Evolutionary conservation across 768 basidiomycete genomes (phyloP).

Genomic region (Rhizopogon vulgaris): DNA sequence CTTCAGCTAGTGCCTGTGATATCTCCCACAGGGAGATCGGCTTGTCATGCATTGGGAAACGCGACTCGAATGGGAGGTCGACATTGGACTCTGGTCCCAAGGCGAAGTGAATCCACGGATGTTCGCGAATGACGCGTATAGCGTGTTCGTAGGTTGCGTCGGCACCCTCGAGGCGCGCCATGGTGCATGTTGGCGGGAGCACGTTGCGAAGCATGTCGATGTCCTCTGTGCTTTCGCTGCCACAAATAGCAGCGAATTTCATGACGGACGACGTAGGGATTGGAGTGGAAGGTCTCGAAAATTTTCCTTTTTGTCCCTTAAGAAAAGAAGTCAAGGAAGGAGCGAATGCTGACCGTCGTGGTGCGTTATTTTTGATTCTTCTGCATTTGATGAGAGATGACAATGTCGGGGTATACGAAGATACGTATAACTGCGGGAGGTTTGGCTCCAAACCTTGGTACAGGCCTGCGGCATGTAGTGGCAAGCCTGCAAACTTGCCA

Average conservation of each 20-base stretch:
- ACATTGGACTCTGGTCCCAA: conserved; percentile 31
- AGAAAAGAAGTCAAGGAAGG: conserved; percentile 17
- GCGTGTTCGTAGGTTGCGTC: conserved; percentile 5
- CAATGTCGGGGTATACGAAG: conserved; percentile 26
- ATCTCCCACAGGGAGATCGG: conserved; percentile 18
- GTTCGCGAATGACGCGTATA: conserved; percentile 8
- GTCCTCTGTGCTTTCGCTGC: neutral
- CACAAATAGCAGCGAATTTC: neutral
- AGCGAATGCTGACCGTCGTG: conserved; percentile 17
- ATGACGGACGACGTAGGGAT: neutral
- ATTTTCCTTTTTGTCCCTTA: neutral
- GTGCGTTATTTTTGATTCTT: neutral
- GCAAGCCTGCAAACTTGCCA: conserved; percentile 15
- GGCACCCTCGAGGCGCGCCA: conserved; percentile 18
- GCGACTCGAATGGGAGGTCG: conserved; percentile 19
- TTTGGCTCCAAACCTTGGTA: conserved; percentile 9
- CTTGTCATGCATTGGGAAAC: conserved; percentile 21
- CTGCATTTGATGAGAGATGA: conserved; percentile 19
- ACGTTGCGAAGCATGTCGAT: conserved; percentile 14
- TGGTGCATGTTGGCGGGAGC: conserved; percentile 13
- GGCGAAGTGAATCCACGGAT: conserved; percentile 31
- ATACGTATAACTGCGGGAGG: conserved; percentile 22
- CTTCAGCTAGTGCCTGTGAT: conserved; percentile 13
- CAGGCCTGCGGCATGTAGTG: conserved; percentile 23
- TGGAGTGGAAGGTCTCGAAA: neutral